Conservation (phyloP, 805 yeast species). For the Candida taoyuanica region DNA sequence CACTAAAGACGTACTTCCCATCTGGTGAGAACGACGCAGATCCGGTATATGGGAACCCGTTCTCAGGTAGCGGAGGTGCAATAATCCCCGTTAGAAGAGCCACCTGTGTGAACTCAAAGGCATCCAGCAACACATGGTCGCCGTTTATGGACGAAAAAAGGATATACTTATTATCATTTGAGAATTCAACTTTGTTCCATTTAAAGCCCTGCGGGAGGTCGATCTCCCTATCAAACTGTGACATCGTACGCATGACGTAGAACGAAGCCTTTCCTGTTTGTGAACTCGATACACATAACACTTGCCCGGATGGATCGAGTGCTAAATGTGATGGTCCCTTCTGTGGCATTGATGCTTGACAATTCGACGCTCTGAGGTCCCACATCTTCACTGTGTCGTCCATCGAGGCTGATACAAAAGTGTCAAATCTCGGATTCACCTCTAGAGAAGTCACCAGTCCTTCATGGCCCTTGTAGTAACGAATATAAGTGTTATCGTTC, state of each 20-base stretch:
- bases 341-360: conserved; percentile 57
- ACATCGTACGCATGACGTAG: conserved; percentile 49
- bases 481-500: conserved; percentile 69
- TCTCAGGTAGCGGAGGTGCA: conserved; percentile 37
- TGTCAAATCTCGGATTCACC: conserved; percentile 64
- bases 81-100: conserved; percentile 44
- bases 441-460: conserved; percentile 69
- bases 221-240: conserved; percentile 40
- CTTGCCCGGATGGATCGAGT: conserved; percentile 79
- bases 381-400: conserved; percentile 83
- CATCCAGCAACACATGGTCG: conserved; percentile 60
- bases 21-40: conserved; percentile 62
- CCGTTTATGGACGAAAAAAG: conserved; percentile 54
- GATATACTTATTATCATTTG: conserved; percentile 68
- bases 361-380: conserved; percentile 71
- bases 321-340: conserved; percentile 57
- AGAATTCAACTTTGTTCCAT: conserved; percentile 71
- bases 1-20: conserved; percentile 56
- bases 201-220: conserved; percentile 33
- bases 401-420: conserved; percentile 59
- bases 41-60: conserved; percentile 47
- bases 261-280: conserved; percentile 44
- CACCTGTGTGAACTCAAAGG: conserved; percentile 55
- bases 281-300: conserved; percentile 63
- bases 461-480: conserved; percentile 87